A percentile compares a stretch with the other conserved stretches of the same genome.
Conservation (phyloP, 2,329 filamentous ascomycete genomes). For the Didymella exigua region DNA sequence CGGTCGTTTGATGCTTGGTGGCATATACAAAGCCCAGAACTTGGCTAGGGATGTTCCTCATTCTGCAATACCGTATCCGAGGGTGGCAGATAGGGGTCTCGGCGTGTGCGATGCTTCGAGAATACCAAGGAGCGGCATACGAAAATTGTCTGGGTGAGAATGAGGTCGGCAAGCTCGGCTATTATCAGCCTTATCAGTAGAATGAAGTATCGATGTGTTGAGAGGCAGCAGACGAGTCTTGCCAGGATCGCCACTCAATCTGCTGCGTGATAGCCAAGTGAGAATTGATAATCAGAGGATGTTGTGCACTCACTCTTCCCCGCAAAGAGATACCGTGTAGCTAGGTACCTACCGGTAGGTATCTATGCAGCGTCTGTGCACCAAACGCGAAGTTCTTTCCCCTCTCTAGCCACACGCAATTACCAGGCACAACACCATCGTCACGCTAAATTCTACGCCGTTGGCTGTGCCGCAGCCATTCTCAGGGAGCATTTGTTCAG, state of each 20-base stretch:
- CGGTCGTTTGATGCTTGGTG: not conserved
- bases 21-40: not conserved
- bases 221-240: not conserved
- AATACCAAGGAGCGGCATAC: not conserved
- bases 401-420: not conserved
- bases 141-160: not conserved
- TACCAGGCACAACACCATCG: not conserved
- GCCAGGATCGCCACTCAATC: not conserved
- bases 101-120: not conserved
- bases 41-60: not conserved
- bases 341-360: too few species aligned
- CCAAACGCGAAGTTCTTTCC: not conserved
- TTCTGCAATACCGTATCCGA: not conserved
- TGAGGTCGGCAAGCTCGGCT: not conserved
- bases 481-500: slow-evolving; percentile 11
- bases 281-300: not conserved
- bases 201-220: not conserved
- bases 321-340: slow-evolving; percentile 1
- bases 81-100: not conserved
- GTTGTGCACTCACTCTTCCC: slow-evolving; percentile 1
- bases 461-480: slow-evolving; percentile 9
- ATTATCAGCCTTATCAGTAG: slow-evolving; percentile 6
- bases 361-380: slow-evolving; percentile 5
- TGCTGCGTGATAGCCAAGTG: not conserved
- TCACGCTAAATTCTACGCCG: not conserved